These are phyloP conservation scores for Blastobotrys malaysiensis DNA, from an alignment of 1,139 yeast genomes.

Conservation along the genomic window DNA sequence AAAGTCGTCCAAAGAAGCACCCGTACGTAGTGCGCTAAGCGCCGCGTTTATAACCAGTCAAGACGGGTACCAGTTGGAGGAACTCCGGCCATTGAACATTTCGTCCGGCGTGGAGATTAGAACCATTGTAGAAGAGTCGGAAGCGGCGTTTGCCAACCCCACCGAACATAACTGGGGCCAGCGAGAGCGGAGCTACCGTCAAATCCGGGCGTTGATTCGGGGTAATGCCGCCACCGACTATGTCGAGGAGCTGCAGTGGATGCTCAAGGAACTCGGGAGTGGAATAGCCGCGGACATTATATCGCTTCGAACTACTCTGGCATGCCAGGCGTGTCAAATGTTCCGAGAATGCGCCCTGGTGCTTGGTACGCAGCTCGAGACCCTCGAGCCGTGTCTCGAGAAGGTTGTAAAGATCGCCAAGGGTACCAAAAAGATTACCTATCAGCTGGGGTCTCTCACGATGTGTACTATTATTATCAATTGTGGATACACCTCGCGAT, in stretches of 20 bases:
- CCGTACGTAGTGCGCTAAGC: conserved; percentile 13
- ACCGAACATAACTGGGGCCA: conserved; percentile 81
- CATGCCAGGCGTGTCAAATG: conserved; percentile 69
- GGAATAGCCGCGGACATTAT: conserved; percentile 61
- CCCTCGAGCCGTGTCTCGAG: conserved; percentile 57
- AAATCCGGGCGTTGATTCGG: conserved; percentile 54
- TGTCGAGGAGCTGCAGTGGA: conserved; percentile 41
- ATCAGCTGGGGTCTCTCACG: conserved; percentile 66
- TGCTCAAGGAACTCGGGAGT: conserved; percentile 46
- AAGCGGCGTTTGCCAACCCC: conserved; percentile 61
- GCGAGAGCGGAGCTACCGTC: conserved; percentile 59
- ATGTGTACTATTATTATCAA: conserved; percentile 57
- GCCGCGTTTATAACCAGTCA: conserved; percentile 22
- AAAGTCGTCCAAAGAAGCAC: not conserved
- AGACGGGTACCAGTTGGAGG: conserved; percentile 32
- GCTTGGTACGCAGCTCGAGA: conserved; percentile 49
- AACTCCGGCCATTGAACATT: conserved; percentile 15
- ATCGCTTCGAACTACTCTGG: conserved; percentile 80
- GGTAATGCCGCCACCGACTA: conserved; percentile 47
- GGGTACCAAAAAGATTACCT: conserved; percentile 74
- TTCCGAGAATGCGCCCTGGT: conserved; percentile 65
- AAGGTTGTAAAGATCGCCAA: conserved; percentile 60
- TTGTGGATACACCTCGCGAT: conserved; percentile 49
- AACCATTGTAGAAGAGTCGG: conserved; percentile 36
- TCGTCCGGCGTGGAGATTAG: conserved; percentile 31